Evolutionary conservation across 768 basidiomycete genomes (phyloP).

Genomic region (Agaricus blazei): DNA sequence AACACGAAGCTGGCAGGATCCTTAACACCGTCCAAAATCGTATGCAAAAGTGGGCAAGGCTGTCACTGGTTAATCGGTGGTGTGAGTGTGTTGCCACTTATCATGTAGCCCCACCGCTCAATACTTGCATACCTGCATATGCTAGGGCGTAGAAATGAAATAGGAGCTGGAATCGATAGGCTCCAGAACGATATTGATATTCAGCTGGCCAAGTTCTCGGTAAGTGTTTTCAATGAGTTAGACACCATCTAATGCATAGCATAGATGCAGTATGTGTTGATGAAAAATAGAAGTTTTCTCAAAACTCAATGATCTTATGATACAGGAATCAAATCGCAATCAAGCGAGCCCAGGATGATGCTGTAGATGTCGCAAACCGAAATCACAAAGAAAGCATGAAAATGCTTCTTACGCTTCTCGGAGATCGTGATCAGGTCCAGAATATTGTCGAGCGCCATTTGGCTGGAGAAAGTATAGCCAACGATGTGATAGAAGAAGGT

Average conservation of each 20-base stretch:
- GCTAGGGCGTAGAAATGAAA: slow-evolving; percentile 40
- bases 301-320: not conserved
- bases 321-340: not conserved
- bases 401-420: slow-evolving; percentile 28
- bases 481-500: slow-evolving; percentile 43
- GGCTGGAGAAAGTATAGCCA: slow-evolving; percentile 35
- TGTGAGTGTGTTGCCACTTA: slow-evolving; percentile 30
- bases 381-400: slow-evolving; percentile 27
- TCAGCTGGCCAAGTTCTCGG: slow-evolving; percentile 39
- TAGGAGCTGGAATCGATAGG: slow-evolving; percentile 37
- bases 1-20: slow-evolving; percentile 23
- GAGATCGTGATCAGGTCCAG: slow-evolving; percentile 23
- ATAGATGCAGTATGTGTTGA: not conserved
- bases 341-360: not conserved
- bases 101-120: slow-evolving; percentile 24
- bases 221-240: slow-evolving; percentile 16
- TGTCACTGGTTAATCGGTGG: not conserved
- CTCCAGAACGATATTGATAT: slow-evolving; percentile 38
- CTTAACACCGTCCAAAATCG: slow-evolving; percentile 33
- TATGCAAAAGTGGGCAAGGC: slow-evolving; percentile 29
- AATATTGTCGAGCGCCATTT: slow-evolving; percentile 33
- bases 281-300: not conserved
- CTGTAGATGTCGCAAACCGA: too few species aligned
- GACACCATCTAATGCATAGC: not conserved
- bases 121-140: not conserved